These are phyloP conservation scores for Nissolia schottii DNA, from an alignment of 306 rosid species.

Conservation along the genomic window DNA sequence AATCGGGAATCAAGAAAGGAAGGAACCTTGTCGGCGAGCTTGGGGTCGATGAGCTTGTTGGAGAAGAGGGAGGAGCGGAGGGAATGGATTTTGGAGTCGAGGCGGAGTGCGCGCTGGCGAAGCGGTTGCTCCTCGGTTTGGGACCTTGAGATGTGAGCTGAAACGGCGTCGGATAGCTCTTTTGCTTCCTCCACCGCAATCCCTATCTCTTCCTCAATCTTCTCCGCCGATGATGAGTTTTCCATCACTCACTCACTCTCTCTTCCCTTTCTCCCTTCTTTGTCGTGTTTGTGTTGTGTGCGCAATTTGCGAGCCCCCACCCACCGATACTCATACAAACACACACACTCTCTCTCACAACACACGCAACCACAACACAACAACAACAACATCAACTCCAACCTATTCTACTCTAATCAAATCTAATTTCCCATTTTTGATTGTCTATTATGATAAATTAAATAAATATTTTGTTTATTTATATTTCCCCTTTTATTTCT, in stretches of 20 bases:
- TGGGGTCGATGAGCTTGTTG: slow-evolving; percentile 43
- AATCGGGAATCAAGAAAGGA: neutral
- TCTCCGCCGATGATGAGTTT: slow-evolving; percentile 13
- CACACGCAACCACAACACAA: neutral
- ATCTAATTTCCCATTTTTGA: neutral
- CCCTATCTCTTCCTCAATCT: slow-evolving; percentile 53
- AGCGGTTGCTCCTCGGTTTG: slow-evolving; percentile 64
- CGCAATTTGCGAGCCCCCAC: neutral
- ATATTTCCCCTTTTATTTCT: neutral
- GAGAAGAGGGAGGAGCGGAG: slow-evolving; percentile 57
- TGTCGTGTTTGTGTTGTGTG: neutral
- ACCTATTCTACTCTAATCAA: neutral
- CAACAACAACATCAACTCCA: neutral
- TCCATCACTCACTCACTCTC: neutral
- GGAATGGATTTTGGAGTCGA: slow-evolving; percentile 62
- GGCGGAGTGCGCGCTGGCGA: slow-evolving; percentile 57
- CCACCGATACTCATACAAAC: neutral
- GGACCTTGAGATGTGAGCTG: slow-evolving; percentile 43
- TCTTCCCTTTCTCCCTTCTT: neutral
- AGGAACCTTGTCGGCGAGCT: slow-evolving; percentile 56
- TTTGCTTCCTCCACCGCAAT: slow-evolving; percentile 65
- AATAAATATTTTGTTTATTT: too few species aligned
- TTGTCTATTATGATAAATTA: too few species aligned
- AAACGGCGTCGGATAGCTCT: slow-evolving; percentile 62
- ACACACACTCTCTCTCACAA: neutral